Percentiles rank a stretch among this genome's conserved stretches.
These are phyloP conservation scores for Hebeloma cylindrosporum DNA, from an alignment of 768 basidiomycete genomes.

Conservation along the genomic window DNA sequence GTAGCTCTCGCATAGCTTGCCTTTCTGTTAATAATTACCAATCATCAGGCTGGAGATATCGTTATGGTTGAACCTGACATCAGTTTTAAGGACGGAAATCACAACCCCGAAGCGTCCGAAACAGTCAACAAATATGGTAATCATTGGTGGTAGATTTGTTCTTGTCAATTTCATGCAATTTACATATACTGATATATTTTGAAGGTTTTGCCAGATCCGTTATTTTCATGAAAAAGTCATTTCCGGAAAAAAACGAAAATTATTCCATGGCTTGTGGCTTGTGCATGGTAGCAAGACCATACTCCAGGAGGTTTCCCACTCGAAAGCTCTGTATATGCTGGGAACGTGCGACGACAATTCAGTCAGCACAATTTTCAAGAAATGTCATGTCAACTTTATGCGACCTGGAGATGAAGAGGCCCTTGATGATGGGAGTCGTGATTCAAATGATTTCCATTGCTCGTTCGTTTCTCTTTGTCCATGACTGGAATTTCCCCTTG, in stretches of 20 bases:
- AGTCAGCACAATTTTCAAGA: conserved; percentile 56
- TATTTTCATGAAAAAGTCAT: conserved; percentile 55
- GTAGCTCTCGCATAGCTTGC: conserved; percentile 14
- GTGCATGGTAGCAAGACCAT: conserved; percentile 65
- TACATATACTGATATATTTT: conserved; percentile 2
- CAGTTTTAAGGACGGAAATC: conserved; percentile 35
- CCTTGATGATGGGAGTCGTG: conserved; percentile 37
- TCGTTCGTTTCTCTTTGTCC: conserved; percentile 52
- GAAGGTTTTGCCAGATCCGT: conserved; percentile 70
- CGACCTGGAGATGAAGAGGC: conserved; percentile 45
- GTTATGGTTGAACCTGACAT: conserved; percentile 63
- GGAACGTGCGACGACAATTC: conserved; percentile 56
- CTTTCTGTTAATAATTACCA: conserved; percentile 1
- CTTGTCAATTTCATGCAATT: not conserved
- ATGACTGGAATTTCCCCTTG: too few relatives aligned
- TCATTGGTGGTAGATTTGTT: conserved; percentile 49
- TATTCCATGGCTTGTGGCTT: conserved; percentile 74
- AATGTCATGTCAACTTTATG: conserved; percentile 51
- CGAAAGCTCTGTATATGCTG: conserved; percentile 56
- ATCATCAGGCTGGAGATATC: conserved; percentile 55
- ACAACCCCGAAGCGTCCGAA: conserved; percentile 36
- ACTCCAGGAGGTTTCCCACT: conserved; percentile 65
- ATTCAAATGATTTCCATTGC: conserved; percentile 55
- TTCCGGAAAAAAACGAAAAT: conserved; percentile 41
- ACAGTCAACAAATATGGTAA: conserved; percentile 59